Evolutionary conservation across 1,284 basidiomycete genomes (phyloP), one percentile per base, ranked within the genome.

Genomic region (Rhodotorula sp.): DNA sequence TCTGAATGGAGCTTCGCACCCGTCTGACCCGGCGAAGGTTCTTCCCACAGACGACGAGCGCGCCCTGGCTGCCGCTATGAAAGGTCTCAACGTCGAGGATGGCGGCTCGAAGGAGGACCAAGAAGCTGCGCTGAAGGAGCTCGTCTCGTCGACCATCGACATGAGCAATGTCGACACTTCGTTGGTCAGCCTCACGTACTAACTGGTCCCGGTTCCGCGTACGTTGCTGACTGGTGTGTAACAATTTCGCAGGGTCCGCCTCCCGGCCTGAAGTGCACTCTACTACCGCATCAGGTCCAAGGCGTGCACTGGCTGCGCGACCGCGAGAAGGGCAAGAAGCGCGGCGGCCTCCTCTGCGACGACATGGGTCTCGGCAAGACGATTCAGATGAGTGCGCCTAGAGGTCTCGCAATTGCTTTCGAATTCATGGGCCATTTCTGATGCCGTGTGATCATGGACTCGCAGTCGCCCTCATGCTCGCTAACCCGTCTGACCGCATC

Each of bases 351-450:
- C 50, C 68, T 79, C 49, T 77, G 72, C 16, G 78, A 79, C 59
- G 78, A 78, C 42, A 79, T 79, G 78, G 78, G 77, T 16, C 67
- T 79, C 45, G 78, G 78, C 25, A 79, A 79, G 60, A 78, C 78
- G 58, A 58, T 75, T 44, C 77, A 77, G 45, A 62, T 70, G 45
- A 63, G 62, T 63, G 27, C 25, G 53, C 21, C 14, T 17, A 7
- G 2, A 8, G 16, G 14, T 54, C 58, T 58, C 49, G 19, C 7
- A 19, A 25, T 3, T 17, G 19, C 3, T 48, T 34, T 16, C 4
- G 14, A 4, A 23, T 21, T 19, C 10, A 4, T 13, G 27, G 59
- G 62, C 72, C 66, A 23, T 60, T 68, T 9, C 70, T 65, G 45
- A 13, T 7, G 34, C 34, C 34, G 34, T 34, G 34, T 34, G 34